Evolutionary conservation across 768 basidiomycete species (phyloP), one percentile per base, ranked within the genome.

Genomic region (Crassisporium funariophilum): DNA sequence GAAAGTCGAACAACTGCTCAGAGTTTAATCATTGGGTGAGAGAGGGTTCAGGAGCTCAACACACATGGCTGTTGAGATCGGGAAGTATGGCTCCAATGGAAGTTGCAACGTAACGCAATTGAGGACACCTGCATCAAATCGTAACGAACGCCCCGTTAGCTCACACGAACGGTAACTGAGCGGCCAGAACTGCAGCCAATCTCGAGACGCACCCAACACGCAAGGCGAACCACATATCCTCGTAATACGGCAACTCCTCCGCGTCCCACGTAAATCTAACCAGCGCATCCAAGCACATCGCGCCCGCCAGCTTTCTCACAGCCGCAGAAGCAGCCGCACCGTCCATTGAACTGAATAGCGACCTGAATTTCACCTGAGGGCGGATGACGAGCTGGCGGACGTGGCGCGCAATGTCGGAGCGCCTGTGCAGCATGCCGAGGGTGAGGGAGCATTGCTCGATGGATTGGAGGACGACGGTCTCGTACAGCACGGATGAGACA

Each of bases 161-260:
- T 13, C 22, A 19, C 35, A 11, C 5, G 16, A 11, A 36, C 27
- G 21, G 42, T 16, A 5, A 23, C 17, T 47, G n/a, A 11, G 29
- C 10, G 29, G 11, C n/a, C 29, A 31, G 7, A 29, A 11, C 29
- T n/a, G 5, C 29, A 3, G 29, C 29, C 5, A 31, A 31, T 16
- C 4, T 19, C 8, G 16, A 60, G 13, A 65, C 71, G 31, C 54
- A 90, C 88, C 79, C 81, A 43, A 79, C 65, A 27, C 85, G 78
- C 55, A 91, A 69, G 35, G 83, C 79, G 50, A 85, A 77, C 88
- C 88, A 91, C 83, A 91, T 85, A 51, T 84, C 82, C 49, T 89
- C 88, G 50, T 79, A 67, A 24, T 74, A 77, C 12, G 83, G 78
- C 24, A 82, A 69, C 59, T 86, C 84, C 10, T 86, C 84, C 3